Percentiles rank a stretch among this genome's conserved stretches.
phyloP scores from a whole-genome alignment of 306 rosid genomes.

The Prunus mume region DNA sequence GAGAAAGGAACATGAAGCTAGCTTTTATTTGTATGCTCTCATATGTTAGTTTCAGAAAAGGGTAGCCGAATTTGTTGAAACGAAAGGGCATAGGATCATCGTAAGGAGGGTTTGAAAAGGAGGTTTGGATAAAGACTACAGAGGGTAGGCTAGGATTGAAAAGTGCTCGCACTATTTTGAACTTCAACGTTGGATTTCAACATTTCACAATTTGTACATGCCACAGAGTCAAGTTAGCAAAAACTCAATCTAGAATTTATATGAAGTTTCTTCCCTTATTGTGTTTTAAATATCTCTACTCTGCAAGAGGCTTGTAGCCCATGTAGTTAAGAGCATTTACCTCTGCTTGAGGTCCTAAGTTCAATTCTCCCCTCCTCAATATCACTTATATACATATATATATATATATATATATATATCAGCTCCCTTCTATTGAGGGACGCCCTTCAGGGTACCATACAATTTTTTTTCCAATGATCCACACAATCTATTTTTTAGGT shows the following conservation, averaged over 20 bases:
- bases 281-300: not conserved
- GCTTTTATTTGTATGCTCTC: not conserved
- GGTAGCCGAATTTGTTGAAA: slow-evolving; percentile 13
- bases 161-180: not conserved
- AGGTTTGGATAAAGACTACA: not conserved
- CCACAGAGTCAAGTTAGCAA: not conserved
- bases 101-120: not conserved
- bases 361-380: too few species aligned
- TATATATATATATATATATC: too few species aligned
- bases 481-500: too few species aligned
- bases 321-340: too few species aligned
- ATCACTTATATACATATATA: too few species aligned
- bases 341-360: too few species aligned
- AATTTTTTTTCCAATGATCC: too few species aligned
- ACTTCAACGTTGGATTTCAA: not conserved
- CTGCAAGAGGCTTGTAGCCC: too few species aligned
- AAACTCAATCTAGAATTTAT: not conserved
- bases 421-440: too few species aligned
- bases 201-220: not conserved
- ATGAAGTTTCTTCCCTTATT: not conserved
- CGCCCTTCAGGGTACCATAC: too few species aligned
- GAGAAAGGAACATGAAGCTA: not conserved
- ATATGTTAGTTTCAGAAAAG: not conserved
- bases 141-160: not conserved
- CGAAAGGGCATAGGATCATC: not conserved